Evolutionary conservation across 805 yeast species (phyloP).

Genomic region (Pichia gijzeniarum): DNA sequence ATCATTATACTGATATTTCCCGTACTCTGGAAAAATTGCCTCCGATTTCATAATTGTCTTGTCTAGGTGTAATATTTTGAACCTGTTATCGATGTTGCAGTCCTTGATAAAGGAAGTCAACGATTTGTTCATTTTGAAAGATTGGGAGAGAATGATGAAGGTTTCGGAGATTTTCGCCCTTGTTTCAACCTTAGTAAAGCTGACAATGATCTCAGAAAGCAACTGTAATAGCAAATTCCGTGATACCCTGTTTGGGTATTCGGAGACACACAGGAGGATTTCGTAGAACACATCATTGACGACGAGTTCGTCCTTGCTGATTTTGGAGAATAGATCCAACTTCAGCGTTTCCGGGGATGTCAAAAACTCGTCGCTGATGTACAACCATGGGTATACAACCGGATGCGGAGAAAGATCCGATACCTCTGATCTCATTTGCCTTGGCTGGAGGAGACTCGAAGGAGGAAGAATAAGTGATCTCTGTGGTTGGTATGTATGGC

Average conservation of each 20-base stretch:
- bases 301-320: slow-evolving; percentile 10
- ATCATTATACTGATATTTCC: slow-evolving; percentile 25
- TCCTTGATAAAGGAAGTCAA: slow-evolving; percentile 20
- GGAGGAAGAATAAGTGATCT: too few relatives aligned
- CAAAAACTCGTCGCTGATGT: slow-evolving; percentile 8
- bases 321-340: slow-evolving; percentile 9
- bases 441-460: too few relatives aligned
- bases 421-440: not conserved
- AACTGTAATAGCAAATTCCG: slow-evolving; percentile 14
- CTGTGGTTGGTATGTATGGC: too few relatives aligned
- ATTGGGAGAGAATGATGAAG: slow-evolving; percentile 23
- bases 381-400: slow-evolving; percentile 9
- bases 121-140: slow-evolving; percentile 20
- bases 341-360: not conserved
- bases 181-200: slow-evolving; percentile 16
- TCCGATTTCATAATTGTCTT: slow-evolving; percentile 19
- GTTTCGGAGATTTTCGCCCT: slow-evolving; percentile 20
- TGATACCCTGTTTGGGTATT: slow-evolving; percentile 20
- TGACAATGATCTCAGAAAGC: slow-evolving; percentile 18
- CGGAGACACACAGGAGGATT: slow-evolving; percentile 19
- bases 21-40: slow-evolving; percentile 27
- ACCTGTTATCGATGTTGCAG: slow-evolving; percentile 22
- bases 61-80: slow-evolving; percentile 27
- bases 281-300: slow-evolving; percentile 25
- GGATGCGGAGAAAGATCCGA: not conserved